Base-by-base conservation (phyloP, 148 eudicot species). In the Cornus controversa region DNA sequence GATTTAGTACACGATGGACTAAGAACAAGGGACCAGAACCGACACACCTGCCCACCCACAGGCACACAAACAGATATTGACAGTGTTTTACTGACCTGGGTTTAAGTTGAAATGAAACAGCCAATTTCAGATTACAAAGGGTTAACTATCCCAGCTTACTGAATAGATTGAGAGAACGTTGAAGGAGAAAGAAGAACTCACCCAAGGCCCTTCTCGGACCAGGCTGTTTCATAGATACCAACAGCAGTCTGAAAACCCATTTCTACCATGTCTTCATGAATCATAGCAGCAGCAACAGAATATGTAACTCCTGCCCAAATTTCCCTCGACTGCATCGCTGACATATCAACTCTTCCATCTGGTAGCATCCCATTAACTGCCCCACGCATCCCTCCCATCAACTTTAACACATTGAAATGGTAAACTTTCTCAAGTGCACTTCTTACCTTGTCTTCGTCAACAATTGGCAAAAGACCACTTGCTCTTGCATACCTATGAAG, bases 221-320 rank as follows among this genome's bases (percentile, higher is more conserved):
- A 90, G 10, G 87, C 84, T 27, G 90, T 69, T 79, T 88, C 91
- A 83, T 81, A 85, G 47, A 85, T 84, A 67, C 93, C 93, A 76
- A 67, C 80, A 10, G 93, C 91, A 47, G 93, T 90, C 76, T 86
- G 84, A 66, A 88, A 85, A 71, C 79, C 93, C 88, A 90, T 83
- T 65, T 90, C 93, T 16, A 58, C 71, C 83, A 90, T 78, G 69
- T 86, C 91, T 78, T 90, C 93, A 36, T 90, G 91, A 78, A 90
- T 86, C 93, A 90, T 90, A 67, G 87, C 75, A 67, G 93, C 93
- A 57, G 93, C 91, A 81, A 90, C 85, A 76, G 87, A 89, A 77
- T 88, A 90, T 25, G 90, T 90, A 74, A 90, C 93, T 20, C 93
- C 93, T 11, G 90, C 69, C 93, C 93, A 90, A 73, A 90, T 86